A percentile compares a stretch with the other conserved stretches of the same genome.
Conservation (phyloP, 2,329 filamentous ascomycete species). For the Alternaria triticimaculans region DNA sequence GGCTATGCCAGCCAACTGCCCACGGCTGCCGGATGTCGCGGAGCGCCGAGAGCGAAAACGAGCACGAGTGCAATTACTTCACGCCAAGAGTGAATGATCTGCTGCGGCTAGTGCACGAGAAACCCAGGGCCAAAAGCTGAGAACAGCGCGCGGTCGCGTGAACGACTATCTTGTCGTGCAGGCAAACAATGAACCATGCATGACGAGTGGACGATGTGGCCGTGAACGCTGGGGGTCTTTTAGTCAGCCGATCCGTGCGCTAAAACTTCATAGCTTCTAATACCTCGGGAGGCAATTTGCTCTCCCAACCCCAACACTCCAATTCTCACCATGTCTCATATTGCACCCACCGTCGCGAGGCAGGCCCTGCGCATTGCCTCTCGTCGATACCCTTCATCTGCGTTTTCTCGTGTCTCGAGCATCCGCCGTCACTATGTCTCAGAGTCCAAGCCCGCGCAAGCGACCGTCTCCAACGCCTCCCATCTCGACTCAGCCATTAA, state of each 20-base stretch:
- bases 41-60: slow-evolving; percentile 7
- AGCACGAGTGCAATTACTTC: not conserved
- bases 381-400: slow-evolving; percentile 55
- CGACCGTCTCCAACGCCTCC: slow-evolving; percentile 68
- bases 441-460: slow-evolving; percentile 78
- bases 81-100: not conserved
- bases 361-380: slow-evolving; percentile 71
- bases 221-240: not conserved
- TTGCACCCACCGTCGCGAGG: slow-evolving; percentile 72
- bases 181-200: slow-evolving; percentile 5
- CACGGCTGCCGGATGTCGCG: slow-evolving; percentile 8
- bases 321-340: slow-evolving; percentile 51
- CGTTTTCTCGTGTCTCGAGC: slow-evolving; percentile 51
- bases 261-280: slow-evolving; percentile 3
- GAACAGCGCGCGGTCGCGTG: not conserved
- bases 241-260: not conserved
- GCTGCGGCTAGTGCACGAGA: not conserved
- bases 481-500: slow-evolving; percentile 80
- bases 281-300: slow-evolving; percentile 10
- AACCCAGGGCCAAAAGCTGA: not conserved
- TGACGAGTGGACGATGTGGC: not conserved
- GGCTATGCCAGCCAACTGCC: slow-evolving; percentile 11
- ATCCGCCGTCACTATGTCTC: slow-evolving; percentile 77
- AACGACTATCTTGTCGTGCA: slow-evolving; percentile 1
- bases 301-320: slow-evolving; percentile 13